Percentiles rank a stretch among this genome's conserved stretches.
phyloP scores from a whole-genome alignment of 345 rosid genomes.

The Brassica cretica region DNA sequence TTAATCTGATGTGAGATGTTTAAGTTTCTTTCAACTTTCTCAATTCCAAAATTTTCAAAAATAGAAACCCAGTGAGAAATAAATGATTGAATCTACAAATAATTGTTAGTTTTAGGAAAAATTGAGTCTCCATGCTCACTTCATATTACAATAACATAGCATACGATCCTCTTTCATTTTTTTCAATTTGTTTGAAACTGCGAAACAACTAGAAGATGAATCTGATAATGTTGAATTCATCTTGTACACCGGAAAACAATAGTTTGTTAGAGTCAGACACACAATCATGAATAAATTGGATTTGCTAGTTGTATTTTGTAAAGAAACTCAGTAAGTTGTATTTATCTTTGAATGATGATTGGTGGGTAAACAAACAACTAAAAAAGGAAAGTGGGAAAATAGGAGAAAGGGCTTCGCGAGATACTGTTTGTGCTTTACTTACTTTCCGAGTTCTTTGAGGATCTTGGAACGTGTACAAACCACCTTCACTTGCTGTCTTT shows the following conservation, averaged over 20 bases:
- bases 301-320: background rate
- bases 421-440: constrained; percentile 24
- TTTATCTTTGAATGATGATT: background rate
- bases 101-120: background rate
- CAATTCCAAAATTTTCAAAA: background rate
- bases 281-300: background rate
- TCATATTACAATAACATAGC: constrained; percentile 23
- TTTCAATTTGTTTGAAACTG: background rate
- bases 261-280: background rate
- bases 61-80: background rate
- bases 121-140: background rate
- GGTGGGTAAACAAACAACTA: background rate
- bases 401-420: constrained; percentile 15
- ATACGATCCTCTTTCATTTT: background rate
- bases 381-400: background rate
- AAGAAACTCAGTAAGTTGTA: background rate
- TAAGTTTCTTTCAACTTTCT: background rate
- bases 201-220: background rate
- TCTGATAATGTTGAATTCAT: background rate
- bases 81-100: background rate
- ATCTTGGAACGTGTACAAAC: constrained; percentile 34
- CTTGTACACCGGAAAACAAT: background rate
- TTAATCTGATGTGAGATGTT: background rate
- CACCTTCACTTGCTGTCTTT: constrained; percentile 36
- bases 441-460: constrained; percentile 34